Base-by-base conservation (phyloP, 2,329 filamentous ascomycete species). In the Ophiostoma angusticollis region DNA sequence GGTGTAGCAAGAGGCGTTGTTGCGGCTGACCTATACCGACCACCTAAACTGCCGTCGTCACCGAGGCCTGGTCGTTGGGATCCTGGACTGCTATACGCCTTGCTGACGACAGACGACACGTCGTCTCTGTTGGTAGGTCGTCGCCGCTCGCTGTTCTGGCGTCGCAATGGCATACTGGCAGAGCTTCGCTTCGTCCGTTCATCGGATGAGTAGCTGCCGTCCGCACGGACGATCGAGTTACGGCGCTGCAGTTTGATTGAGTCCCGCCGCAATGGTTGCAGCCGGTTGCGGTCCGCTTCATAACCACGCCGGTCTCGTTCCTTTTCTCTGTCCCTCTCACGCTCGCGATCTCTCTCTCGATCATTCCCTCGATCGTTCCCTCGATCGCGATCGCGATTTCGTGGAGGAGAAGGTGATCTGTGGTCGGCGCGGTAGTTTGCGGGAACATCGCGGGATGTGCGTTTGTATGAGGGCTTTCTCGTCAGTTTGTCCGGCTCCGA, bases 121-220 rank as follows among this genome's bases (percentile, higher is more conserved):
- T 61, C 59, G 37, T 63, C 60, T 9, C 57, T 43, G 3, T 59
- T 45, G 9, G 58, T 44, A 2, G 60, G 59, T 39, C 57, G 58
- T 22, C 55, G 54, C 6, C 54, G 52, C n/a, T 49, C 41, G 25
- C 53, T 54, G 25, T 50, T 54, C 37, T 40, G 54, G 34, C 40
- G 54, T 9, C 46, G 44, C 12, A 45, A 12, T 5, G 43, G 37
- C 5, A 35, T 35, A 13, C 31, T 33, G 25, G 32, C 16, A 1
- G 29, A 45, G 16, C 52, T 47, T 3, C 49, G 50, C 39, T 52
- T 59, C 9, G 53, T 44, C 23, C 56, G 50, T 9, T 65, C 64
- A 16, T 64, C 62, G 19, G 57, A 59, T 3, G 61, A 63, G 24
- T 58, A 58, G 14, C 52, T 61, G 6, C 57, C 57, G n/a, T 58